phyloP scores from a whole-genome alignment of 345 rosid species.

The Camelina laxa region DNA sequence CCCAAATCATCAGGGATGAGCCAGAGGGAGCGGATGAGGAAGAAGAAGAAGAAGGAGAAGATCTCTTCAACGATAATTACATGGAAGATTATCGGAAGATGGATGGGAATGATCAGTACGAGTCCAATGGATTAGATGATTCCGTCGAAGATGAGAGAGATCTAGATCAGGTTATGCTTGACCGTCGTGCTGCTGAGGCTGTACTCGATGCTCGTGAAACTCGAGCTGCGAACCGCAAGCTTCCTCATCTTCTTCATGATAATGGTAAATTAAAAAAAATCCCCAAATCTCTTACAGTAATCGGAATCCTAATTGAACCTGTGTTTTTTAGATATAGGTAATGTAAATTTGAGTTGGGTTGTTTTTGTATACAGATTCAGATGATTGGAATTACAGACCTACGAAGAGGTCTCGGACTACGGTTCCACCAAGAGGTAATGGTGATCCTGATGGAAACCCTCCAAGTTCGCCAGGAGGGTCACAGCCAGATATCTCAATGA shows the following conservation, averaged over 20 bases:
- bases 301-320: slow-evolving; percentile 8
- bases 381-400: slow-evolving; percentile 86
- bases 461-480: slow-evolving; percentile 85
- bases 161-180: slow-evolving; percentile 73
- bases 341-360: background rate
- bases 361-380: slow-evolving; percentile 60
- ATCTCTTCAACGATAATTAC: slow-evolving; percentile 75
- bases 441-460: slow-evolving; percentile 72
- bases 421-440: slow-evolving; percentile 57
- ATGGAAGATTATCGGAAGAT: slow-evolving; percentile 72
- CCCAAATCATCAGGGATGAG: slow-evolving; percentile 69
- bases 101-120: slow-evolving; percentile 75
- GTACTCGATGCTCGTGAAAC: slow-evolving; percentile 76
- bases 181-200: slow-evolving; percentile 79
- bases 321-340: background rate
- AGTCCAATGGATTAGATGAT: slow-evolving; percentile 76
- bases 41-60: slow-evolving; percentile 83
- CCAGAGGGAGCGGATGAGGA: slow-evolving; percentile 60
- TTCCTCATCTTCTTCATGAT: slow-evolving; percentile 91
- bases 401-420: slow-evolving; percentile 82
- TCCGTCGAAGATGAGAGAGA: slow-evolving; percentile 83
- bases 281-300: background rate
- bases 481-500: slow-evolving; percentile 79
- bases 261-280: slow-evolving; percentile 51
- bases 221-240: slow-evolving; percentile 62